These are phyloP conservation scores for Elsinoe ampelina DNA, from an alignment of 2,329 filamentous ascomycete genomes.

Conservation along the genomic window DNA sequence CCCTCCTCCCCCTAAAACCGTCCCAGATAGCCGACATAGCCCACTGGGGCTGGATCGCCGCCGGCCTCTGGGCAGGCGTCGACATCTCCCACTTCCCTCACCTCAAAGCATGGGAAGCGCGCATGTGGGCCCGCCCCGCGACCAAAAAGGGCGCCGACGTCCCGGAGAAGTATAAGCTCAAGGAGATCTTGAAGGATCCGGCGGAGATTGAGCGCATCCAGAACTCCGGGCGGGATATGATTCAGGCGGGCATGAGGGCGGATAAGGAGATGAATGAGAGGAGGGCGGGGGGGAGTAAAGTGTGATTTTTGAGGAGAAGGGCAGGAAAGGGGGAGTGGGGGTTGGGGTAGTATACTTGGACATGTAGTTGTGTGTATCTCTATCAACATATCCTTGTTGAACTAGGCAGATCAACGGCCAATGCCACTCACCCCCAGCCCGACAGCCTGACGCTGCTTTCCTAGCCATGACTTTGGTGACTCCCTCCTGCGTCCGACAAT, in stretches of 20 bases:
- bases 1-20: not conserved
- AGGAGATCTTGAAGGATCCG: slow-evolving; percentile 49
- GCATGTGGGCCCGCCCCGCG: slow-evolving; percentile 57
- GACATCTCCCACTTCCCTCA: slow-evolving; percentile 67
- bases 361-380: not conserved
- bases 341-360: no score
- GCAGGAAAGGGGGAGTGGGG: no score
- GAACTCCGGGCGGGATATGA: not conserved
- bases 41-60: slow-evolving; percentile 67
- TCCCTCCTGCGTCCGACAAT: slow-evolving; percentile 66
- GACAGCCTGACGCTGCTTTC: slow-evolving; percentile 59
- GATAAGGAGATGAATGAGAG: not conserved
- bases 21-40: slow-evolving; percentile 57
- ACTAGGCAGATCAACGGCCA: not conserved
- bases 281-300: not conserved
- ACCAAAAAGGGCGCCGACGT: slow-evolving; percentile 70
- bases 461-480: slow-evolving; percentile 70
- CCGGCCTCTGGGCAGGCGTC: slow-evolving; percentile 50
- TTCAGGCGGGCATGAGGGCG: slow-evolving; percentile 16
- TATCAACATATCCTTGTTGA: not conserved
- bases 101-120: slow-evolving; percentile 68
- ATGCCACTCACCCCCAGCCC: slow-evolving; percentile 17
- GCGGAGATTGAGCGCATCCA: slow-evolving; percentile 43
- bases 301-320: not conserved
- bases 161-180: slow-evolving; percentile 53